phyloP scores from a whole-genome alignment of 2,329 filamentous ascomycete genomes.

The Pyrenophora teres region DNA sequence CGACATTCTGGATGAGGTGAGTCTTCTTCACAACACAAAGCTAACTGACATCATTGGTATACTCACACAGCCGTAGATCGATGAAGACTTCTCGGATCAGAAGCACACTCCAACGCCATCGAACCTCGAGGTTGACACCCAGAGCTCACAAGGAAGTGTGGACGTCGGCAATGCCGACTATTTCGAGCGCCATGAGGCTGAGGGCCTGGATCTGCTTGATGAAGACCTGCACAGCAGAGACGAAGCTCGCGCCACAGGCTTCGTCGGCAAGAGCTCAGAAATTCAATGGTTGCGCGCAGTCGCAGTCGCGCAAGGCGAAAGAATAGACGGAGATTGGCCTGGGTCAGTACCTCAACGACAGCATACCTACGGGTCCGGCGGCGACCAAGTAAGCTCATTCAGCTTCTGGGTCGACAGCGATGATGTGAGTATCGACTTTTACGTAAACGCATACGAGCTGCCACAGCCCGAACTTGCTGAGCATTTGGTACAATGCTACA shows the following conservation, averaged over 20 bases:
- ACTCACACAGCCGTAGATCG: constrained; percentile 28
- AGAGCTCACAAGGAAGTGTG: constrained; percentile 16
- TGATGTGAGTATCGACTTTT: constrained; percentile 27
- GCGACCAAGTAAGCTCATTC: constrained; percentile 38
- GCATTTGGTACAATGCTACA: constrained; percentile 43
- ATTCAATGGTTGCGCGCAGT: constrained; percentile 40
- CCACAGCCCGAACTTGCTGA: constrained; percentile 41
- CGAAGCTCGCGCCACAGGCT: constrained; percentile 37
- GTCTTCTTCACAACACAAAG: neutral
- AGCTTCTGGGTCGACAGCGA: constrained; percentile 44
- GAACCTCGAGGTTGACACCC: constrained; percentile 24
- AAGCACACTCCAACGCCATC: constrained; percentile 19
- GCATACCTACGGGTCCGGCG: constrained; percentile 9
- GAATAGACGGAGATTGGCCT: constrained; percentile 14
- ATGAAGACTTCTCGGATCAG: constrained; percentile 31
- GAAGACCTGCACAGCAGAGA: constrained; percentile 36
- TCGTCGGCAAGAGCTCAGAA: constrained; percentile 42
- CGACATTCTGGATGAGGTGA: constrained; percentile 31
- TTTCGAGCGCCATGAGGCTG: constrained; percentile 22
- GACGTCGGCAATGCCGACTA: constrained; percentile 12
- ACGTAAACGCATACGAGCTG: constrained; percentile 39
- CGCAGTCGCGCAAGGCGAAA: constrained; percentile 27
- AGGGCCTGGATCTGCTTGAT: constrained; percentile 32
- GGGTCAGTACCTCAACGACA: constrained; percentile 6
- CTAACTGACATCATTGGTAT: neutral